A percentile compares a stretch with the other conserved stretches of the same genome.
phyloP scores from a whole-genome alignment of 169 alveolate genomes.

The Plasmodium gonderi region DNA sequence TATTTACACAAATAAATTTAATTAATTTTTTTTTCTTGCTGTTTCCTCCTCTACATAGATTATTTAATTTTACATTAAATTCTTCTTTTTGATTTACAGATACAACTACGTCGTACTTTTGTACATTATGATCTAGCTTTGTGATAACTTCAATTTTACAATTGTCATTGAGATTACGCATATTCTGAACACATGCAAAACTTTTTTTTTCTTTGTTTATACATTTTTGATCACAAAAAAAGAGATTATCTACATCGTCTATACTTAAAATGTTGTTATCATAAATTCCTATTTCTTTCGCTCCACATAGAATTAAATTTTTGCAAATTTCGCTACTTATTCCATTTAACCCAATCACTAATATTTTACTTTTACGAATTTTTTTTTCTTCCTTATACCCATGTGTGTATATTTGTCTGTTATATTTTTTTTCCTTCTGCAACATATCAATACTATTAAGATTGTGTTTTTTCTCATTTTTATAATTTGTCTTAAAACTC shows the following conservation, averaged over 20 bases:
- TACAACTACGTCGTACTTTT: slow-evolving; percentile 43
- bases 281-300: slow-evolving; percentile 53
- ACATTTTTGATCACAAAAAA: slow-evolving; percentile 47
- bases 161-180: slow-evolving; percentile 31
- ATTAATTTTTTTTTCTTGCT: not conserved
- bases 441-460: not conserved
- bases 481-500: not conserved
- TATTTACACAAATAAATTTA: slow-evolving; percentile 62
- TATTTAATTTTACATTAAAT: slow-evolving; percentile 28
- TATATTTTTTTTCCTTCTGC: slow-evolving; percentile 83
- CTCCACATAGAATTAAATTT: slow-evolving; percentile 67
- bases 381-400: slow-evolving; percentile 98
- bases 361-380: slow-evolving; percentile 92
- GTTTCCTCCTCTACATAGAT: slow-evolving; percentile 20
- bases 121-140: not conserved
- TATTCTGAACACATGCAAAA: slow-evolving; percentile 23
- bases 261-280: slow-evolving; percentile 38
- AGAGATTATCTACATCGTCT: slow-evolving; percentile 49
- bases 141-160: slow-evolving; percentile 68
- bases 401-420: slow-evolving; percentile 98
- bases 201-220: slow-evolving; percentile 62
- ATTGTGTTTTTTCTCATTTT: not conserved
- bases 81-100: slow-evolving; percentile 24
- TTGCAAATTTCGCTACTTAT: slow-evolving; percentile 83
- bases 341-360: slow-evolving; percentile 97